phyloP scores from a whole-genome alignment of 148 eudicot species.

The Chenopodium formosanum region DNA sequence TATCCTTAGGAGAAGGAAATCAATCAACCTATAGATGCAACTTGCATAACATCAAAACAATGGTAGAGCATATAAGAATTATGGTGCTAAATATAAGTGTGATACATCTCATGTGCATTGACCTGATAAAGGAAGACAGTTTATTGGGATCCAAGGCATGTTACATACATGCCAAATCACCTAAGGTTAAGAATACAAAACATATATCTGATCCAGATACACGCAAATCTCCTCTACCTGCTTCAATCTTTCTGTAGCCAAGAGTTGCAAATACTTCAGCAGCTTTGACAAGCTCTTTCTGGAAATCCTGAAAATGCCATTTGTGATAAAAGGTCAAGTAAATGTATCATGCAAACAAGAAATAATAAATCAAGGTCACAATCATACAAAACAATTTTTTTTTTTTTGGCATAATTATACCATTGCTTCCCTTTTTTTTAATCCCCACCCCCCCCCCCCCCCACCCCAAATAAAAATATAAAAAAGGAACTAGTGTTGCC shows the following conservation, averaged over 20 bases:
- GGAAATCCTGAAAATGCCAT: constrained; percentile 74
- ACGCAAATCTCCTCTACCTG: constrained; percentile 45
- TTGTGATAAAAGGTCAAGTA: neutral
- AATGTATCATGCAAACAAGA: neutral
- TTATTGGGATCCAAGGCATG: neutral
- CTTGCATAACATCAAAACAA: no score
- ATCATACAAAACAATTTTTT: neutral
- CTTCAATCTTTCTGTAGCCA: constrained; percentile 79
- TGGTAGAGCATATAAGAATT: no score
- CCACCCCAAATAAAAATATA: no score
- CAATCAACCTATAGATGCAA: no score
- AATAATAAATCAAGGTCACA: neutral
- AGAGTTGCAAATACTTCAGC: constrained; percentile 82
- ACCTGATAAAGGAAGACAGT: neutral
- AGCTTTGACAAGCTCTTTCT: constrained; percentile 83
- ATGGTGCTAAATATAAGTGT: neutral
- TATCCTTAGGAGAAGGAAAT: no score
- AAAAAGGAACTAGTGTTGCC: no score
- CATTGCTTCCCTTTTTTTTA: neutral
- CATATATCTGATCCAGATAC: neutral
- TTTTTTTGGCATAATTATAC: no score
- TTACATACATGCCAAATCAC: neutral
- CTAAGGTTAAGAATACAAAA: neutral
- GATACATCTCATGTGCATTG: neutral
- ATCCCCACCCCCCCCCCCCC: no score